Conservation (phyloP, 306 rosid genomes). For the Malus orientalis region DNA sequence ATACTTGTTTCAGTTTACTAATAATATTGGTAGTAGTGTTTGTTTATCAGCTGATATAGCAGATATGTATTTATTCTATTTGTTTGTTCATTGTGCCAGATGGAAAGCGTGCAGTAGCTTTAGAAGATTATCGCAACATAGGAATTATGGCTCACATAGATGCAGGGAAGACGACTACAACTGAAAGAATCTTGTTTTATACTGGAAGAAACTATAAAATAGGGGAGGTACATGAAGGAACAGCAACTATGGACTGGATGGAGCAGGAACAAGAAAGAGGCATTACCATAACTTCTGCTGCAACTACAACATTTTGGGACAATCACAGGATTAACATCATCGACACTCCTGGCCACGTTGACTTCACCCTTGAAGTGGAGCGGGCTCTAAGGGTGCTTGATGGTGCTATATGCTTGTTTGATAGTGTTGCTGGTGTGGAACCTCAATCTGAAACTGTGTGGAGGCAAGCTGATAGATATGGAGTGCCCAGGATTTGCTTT, state of each 20-base stretch:
- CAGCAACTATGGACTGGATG: constrained; percentile 99
- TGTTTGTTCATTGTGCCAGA: constrained; percentile 24
- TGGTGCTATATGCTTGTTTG: constrained; percentile 92
- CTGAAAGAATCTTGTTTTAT: constrained; percentile 75
- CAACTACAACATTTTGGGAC: constrained; percentile 93
- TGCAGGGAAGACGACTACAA: constrained; percentile 95
- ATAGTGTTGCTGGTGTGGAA: constrained; percentile 97
- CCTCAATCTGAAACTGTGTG: constrained; percentile 97
- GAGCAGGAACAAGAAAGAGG: constrained; percentile 99
- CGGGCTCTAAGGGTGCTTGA: constrained; percentile 96
- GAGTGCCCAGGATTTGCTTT: constrained; percentile 92
- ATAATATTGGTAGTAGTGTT: background rate
- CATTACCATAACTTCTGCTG: constrained; percentile 97
- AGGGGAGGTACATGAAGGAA: constrained; percentile 96
- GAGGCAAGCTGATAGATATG: constrained; percentile 98
- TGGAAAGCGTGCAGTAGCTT: constrained; percentile 49
- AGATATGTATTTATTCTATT: constrained; percentile 9
- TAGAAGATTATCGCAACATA: constrained; percentile 83
- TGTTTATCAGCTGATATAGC: constrained; percentile 3
- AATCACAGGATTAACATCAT: constrained; percentile 91
- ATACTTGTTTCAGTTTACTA: background rate
- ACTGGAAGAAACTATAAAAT: constrained; percentile 94
- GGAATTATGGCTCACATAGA: constrained; percentile 99
- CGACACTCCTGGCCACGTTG: constrained; percentile 96
- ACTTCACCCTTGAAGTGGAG: constrained; percentile 95